Evolutionary conservation across 352 stramenopile species (phyloP).

Genomic region (Pythium biforme): DNA sequence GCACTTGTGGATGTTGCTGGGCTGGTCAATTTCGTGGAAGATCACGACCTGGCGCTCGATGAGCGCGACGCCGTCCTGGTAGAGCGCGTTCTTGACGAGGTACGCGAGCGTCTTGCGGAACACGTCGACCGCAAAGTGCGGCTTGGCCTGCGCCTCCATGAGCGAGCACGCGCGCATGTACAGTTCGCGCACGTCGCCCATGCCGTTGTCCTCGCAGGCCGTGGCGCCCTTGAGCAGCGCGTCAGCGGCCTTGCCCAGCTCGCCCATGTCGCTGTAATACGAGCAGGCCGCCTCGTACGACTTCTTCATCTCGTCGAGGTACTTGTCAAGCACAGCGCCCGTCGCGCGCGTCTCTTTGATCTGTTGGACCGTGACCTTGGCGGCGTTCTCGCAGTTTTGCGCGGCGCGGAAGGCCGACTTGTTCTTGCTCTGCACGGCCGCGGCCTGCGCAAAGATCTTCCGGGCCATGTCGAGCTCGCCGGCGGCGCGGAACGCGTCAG

Average conservation of each 20-base stretch:
- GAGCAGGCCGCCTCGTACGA: constrained; percentile 62
- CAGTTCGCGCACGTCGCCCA: constrained; percentile 50
- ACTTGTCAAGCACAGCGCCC: constrained; percentile 28
- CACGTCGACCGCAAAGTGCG: constrained; percentile 77
- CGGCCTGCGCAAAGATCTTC: constrained; percentile 51
- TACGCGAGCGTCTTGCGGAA: constrained; percentile 82
- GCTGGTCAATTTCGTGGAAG: constrained; percentile 69
- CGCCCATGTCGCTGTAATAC: constrained; percentile 79
- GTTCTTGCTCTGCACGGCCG: constrained; percentile 69
- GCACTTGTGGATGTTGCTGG: constrained; percentile 68
- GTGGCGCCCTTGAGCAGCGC: constrained; percentile 66
- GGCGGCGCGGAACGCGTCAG: constrained; percentile 62
- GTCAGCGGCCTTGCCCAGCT: constrained; percentile 80
- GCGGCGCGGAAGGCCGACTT: constrained; percentile 70
- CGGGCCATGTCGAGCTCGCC: constrained; percentile 66
- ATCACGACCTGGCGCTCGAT: constrained; percentile 51
- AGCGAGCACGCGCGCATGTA: constrained; percentile 71
- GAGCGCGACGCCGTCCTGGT: constrained; percentile 44
- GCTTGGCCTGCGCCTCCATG: constrained; percentile 77
- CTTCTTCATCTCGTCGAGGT: constrained; percentile 46
- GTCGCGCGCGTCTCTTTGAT: constrained; percentile 51
- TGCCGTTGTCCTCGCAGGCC: constrained; percentile 45
- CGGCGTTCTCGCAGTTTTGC: constrained; percentile 73
- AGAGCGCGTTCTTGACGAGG: constrained; percentile 53
- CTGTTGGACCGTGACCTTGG: constrained; percentile 70